phyloP scores from a whole-genome alignment of 108 stramenopile species.

The Fistulifera pelliculosa region DNA sequence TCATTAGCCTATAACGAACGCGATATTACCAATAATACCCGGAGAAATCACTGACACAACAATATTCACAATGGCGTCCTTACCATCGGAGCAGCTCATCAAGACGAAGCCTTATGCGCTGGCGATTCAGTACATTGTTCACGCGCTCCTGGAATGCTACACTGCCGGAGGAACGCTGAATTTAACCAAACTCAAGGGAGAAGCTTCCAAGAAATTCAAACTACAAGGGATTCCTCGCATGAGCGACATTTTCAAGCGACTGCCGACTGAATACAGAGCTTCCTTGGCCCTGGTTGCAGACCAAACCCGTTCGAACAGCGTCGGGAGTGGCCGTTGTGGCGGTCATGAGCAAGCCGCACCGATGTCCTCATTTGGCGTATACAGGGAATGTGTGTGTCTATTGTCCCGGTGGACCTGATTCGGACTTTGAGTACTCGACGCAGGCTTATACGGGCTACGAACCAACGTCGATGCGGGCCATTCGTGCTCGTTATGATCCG shows the following conservation, averaged over 20 bases:
- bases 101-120: slow-evolving; percentile 45
- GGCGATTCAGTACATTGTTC: slow-evolving; percentile 75
- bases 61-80: no score
- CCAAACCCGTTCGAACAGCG: slow-evolving; percentile 92
- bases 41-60: no score
- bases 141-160: slow-evolving; percentile 76
- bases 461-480: slow-evolving; percentile 92
- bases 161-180: slow-evolving; percentile 70
- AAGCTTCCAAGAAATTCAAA: slow-evolving; percentile 72
- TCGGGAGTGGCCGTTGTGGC: slow-evolving; percentile 91
- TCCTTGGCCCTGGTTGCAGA: slow-evolving; percentile 82
- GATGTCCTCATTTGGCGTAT: slow-evolving; percentile 93
- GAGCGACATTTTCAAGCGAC: slow-evolving; percentile 83
- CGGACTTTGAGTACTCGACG: slow-evolving; percentile 93
- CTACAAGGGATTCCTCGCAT: slow-evolving; percentile 79
- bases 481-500: slow-evolving; percentile 92
- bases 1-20: no score
- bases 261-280: slow-evolving; percentile 69
- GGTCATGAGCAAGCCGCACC: slow-evolving; percentile 94
- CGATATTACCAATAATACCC: no score
- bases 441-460: slow-evolving; percentile 97
- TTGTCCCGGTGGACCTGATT: slow-evolving; percentile 94
- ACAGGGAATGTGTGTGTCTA: slow-evolving; percentile 95
- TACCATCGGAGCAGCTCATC: no score
- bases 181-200: slow-evolving; percentile 76